phyloP scores from a whole-genome alignment of 129 eudicot genomes.

The Flaveria brownii region DNA sequence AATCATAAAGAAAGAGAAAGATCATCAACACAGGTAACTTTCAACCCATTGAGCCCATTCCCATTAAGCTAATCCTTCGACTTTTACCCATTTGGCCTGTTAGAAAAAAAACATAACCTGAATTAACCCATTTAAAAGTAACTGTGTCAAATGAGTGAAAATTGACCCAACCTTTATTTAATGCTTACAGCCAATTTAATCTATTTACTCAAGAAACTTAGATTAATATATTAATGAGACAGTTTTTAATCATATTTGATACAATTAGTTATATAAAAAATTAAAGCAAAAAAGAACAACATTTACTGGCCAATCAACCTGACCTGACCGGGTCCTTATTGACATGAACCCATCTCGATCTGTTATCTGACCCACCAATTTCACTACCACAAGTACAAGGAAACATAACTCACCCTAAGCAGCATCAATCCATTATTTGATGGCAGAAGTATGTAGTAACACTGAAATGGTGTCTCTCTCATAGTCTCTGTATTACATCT shows the following conservation, averaged over 20 bases:
- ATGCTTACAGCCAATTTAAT: neutral
- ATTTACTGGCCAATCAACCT: neutral
- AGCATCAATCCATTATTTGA: constrained; percentile 80
- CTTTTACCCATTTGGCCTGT: neutral
- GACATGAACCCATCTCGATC: neutral
- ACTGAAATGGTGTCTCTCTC: constrained; percentile 65
- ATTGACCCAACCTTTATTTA: constrained; percentile 2
- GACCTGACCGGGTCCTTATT: neutral
- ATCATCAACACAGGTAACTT: neutral
- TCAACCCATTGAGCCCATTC: neutral
- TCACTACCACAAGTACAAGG: constrained; percentile 12
- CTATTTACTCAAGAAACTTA: neutral
- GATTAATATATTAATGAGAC: neutral
- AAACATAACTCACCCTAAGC: constrained; percentile 59
- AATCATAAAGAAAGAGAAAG: constrained; percentile 17
- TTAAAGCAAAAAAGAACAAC: neutral
- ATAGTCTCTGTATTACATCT: constrained; percentile 67
- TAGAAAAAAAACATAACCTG: neutral
- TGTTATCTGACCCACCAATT: neutral
- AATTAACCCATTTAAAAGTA: constrained; percentile 1
- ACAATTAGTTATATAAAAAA: constrained; percentile 2
- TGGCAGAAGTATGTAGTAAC: constrained; percentile 82
- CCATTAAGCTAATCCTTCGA: neutral
- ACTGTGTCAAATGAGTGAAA: neutral
- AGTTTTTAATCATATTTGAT: neutral